These are phyloP conservation scores for Suhomyces panamericanus DNA, from an alignment of 1,139 yeast species.

Conservation along the genomic window DNA sequence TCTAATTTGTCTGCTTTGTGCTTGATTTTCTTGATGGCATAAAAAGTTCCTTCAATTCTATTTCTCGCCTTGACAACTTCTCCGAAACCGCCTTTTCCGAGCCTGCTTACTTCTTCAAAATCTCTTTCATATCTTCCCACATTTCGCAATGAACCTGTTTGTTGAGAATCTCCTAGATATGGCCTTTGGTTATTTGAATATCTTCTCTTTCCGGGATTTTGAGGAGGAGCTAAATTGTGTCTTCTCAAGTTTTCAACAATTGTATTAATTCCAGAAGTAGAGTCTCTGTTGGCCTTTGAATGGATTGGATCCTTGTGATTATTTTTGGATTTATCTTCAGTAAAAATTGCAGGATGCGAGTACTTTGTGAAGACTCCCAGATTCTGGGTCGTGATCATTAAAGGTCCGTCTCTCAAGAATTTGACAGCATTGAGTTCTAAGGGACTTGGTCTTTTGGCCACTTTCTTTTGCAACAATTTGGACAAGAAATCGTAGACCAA, in stretches of 20 bases:
- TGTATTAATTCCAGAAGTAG: not conserved
- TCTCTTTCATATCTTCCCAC: slow-evolving; percentile 54
- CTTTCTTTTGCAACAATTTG: slow-evolving; percentile 62
- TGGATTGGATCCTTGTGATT: not conserved
- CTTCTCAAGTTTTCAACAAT: slow-evolving; percentile 6
- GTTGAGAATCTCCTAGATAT: slow-evolving; percentile 7
- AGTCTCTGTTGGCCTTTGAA: not conserved
- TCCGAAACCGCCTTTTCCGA: slow-evolving; percentile 98
- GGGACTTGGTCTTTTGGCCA: slow-evolving; percentile 76
- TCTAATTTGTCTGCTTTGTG: slow-evolving; percentile 80
- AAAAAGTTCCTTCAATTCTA: slow-evolving; percentile 88
- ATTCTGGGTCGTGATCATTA: slow-evolving; percentile 13
- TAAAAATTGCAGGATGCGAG: not conserved
- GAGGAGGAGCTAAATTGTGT: slow-evolving; percentile 3
- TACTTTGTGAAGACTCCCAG: slow-evolving; percentile 5
- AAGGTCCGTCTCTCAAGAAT: slow-evolving; percentile 72
- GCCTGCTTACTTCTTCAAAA: slow-evolving; percentile 86
- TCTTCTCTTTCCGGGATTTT: slow-evolving; percentile 16
- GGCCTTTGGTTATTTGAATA: slow-evolving; percentile 18
- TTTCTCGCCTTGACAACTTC: slow-evolving; percentile 95
- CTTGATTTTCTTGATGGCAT: slow-evolving; percentile 89
- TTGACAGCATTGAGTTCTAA: slow-evolving; percentile 80
- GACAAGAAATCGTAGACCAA: slow-evolving; percentile 63
- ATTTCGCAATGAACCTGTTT: slow-evolving; percentile 13
- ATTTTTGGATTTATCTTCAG: not conserved